A percentile compares a stretch with the other conserved stretches of the same genome.
These are phyloP conservation scores for Leccinum boreale DNA, from an alignment of 768 basidiomycete species.

Conservation along the genomic window DNA sequence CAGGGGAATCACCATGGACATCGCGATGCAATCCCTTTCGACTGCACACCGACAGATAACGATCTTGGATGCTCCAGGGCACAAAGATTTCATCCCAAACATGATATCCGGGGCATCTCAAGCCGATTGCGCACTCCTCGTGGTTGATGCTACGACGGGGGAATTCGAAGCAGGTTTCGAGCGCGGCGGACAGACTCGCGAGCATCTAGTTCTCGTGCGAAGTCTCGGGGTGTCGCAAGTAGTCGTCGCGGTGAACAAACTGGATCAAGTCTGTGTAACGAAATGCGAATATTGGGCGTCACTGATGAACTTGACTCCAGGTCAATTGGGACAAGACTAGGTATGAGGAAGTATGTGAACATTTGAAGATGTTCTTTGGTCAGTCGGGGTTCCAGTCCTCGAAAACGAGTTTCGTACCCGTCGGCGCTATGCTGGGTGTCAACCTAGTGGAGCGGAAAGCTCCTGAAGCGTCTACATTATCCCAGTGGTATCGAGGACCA, in stretches of 20 bases:
- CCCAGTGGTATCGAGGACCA: constrained; percentile 81
- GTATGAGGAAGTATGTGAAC: constrained; percentile 78
- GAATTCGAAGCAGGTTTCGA: constrained; percentile 98
- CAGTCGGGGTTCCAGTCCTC: constrained; percentile 83
- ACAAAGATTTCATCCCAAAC: constrained; percentile 97
- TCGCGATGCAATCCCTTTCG: constrained; percentile 75
- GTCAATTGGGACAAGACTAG: constrained; percentile 84
- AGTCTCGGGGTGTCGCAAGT: constrained; percentile 91
- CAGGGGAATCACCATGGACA: constrained; percentile 98
- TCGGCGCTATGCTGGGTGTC: constrained; percentile 86
- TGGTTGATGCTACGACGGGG: constrained; percentile 85
- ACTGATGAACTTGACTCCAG: constrained; percentile 37
- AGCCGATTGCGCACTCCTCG: constrained; percentile 91
- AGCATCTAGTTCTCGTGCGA: constrained; percentile 88
- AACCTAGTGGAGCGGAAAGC: constrained; percentile 63
- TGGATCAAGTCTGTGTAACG: constrained; percentile 59
- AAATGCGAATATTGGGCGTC: background rate
- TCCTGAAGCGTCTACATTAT: constrained; percentile 45
- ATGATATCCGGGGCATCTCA: constrained; percentile 99
- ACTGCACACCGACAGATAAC: constrained; percentile 80
- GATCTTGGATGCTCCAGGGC: constrained; percentile 96
- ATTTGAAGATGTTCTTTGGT: constrained; percentile 74
- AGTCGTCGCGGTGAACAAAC: constrained; percentile 91
- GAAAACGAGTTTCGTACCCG: constrained; percentile 83
- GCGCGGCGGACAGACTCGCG: constrained; percentile 90